These are phyloP conservation scores for Trapa incisa DNA, from an alignment of 345 rosid genomes.

Conservation along the genomic window DNA sequence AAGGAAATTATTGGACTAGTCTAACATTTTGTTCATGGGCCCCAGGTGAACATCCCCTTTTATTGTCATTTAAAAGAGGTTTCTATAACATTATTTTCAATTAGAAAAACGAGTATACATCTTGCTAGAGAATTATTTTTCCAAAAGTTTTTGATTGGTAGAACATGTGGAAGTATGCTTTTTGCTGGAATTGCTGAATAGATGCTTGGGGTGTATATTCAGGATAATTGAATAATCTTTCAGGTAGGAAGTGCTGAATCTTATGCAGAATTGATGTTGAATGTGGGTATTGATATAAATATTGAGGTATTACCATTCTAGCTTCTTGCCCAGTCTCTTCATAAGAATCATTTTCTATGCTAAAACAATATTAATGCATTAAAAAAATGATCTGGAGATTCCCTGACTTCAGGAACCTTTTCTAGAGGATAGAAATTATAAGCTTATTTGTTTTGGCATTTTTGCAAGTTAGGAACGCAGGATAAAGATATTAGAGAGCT, in stretches of 20 bases:
- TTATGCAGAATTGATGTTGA: conserved; percentile 44
- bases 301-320: conserved; percentile 40
- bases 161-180: not conserved
- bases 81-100: no score
- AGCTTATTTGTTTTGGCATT: not conserved
- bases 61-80: no score
- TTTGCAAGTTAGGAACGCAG: conserved; percentile 43
- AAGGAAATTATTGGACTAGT: no score
- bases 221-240: not conserved
- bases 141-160: not conserved
- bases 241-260: conserved; percentile 75
- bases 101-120: not conserved
- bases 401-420: not conserved
- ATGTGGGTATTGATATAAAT: conserved; percentile 63
- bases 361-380: no score
- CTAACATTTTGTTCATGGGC: no score
- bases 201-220: not conserved
- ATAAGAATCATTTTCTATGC: no score
- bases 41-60: no score
- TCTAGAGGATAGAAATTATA: not conserved
- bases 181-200: not conserved
- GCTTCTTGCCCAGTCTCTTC: no score
- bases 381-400: not conserved
- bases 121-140: not conserved
- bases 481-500: conserved; percentile 47